Conservation (phyloP, 768 basidiomycete species). For the Termitomyces sp. region DNA sequence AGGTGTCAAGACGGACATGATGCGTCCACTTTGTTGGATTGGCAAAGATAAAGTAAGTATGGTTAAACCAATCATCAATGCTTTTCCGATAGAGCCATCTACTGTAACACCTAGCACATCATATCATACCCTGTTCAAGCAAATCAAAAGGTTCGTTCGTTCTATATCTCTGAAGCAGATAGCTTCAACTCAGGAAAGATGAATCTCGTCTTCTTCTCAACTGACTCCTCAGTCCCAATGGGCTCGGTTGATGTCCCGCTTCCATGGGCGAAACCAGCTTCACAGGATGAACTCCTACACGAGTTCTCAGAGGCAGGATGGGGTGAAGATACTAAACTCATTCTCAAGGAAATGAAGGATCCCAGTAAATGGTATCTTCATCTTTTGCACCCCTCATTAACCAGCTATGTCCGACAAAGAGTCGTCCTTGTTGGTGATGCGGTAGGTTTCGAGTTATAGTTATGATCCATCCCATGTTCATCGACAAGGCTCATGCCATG, state of each 20-base stretch:
- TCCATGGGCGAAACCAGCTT: conserved; percentile 41
- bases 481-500: conserved; percentile 54
- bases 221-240: conserved; percentile 26
- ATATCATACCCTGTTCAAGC: conserved; percentile 48
- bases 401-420: conserved; percentile 39
- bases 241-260: conserved; percentile 25
- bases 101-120: conserved; percentile 38
- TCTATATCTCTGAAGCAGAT: neutral
- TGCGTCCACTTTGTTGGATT: conserved; percentile 39
- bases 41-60: conserved; percentile 42
- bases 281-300: conserved; percentile 41
- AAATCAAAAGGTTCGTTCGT: conserved; percentile 36
- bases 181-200: conserved; percentile 23
- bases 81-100: neutral
- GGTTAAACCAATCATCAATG: neutral
- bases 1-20: conserved; percentile 35
- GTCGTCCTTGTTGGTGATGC: conserved; percentile 57
- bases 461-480: neutral
- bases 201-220: conserved; percentile 45
- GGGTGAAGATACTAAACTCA: conserved; percentile 39
- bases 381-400: conserved; percentile 40
- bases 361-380: conserved; percentile 55
- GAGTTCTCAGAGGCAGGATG: conserved; percentile 37
- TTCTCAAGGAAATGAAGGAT: conserved; percentile 41
- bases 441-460: conserved; percentile 24